phyloP scores from a whole-genome alignment of 306 rosid genomes.

The Cicer yamashitae region DNA sequence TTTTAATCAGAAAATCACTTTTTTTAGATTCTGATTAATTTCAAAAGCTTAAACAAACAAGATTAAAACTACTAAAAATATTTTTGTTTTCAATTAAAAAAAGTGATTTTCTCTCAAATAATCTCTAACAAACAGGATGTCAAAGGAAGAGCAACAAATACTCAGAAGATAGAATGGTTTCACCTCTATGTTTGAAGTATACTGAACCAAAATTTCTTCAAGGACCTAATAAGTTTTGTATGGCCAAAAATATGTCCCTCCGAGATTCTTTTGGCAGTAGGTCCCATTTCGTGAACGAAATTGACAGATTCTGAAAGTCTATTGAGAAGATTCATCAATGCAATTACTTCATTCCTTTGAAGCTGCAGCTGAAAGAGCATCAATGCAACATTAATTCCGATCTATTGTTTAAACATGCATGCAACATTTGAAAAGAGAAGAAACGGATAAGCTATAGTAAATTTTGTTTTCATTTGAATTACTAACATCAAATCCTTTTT shows the following conservation, averaged over 20 bases:
- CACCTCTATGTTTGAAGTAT: slow-evolving; percentile 52
- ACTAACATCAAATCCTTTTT: too few species aligned
- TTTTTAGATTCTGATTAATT: too few species aligned
- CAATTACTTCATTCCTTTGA: slow-evolving; percentile 95
- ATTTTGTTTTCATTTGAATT: too few species aligned
- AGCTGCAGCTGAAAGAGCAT: slow-evolving; percentile 68
- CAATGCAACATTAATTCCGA: slow-evolving; percentile 15
- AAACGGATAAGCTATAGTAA: too few species aligned
- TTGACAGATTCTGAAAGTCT: slow-evolving; percentile 87
- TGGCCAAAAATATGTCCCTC: slow-evolving; percentile 55
- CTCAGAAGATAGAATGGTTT: slow-evolving; percentile 15
- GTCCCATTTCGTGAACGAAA: slow-evolving; percentile 71
- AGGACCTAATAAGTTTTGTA: slow-evolving; percentile 45
- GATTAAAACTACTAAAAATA: too few species aligned
- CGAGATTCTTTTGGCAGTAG: slow-evolving; percentile 56
- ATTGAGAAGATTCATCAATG: slow-evolving; percentile 83
- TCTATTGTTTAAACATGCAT: background rate
- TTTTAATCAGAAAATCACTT: too few species aligned
- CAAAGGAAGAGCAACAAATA: background rate
- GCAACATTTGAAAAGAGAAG: background rate
- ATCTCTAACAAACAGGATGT: too few species aligned
- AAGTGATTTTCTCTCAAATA: too few species aligned
- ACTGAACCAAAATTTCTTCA: slow-evolving; percentile 57
- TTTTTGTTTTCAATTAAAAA: too few species aligned
- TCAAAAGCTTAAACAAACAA: too few species aligned